phyloP scores from a whole-genome alignment of 805 yeast genomes.

The Candida easanensis region DNA sequence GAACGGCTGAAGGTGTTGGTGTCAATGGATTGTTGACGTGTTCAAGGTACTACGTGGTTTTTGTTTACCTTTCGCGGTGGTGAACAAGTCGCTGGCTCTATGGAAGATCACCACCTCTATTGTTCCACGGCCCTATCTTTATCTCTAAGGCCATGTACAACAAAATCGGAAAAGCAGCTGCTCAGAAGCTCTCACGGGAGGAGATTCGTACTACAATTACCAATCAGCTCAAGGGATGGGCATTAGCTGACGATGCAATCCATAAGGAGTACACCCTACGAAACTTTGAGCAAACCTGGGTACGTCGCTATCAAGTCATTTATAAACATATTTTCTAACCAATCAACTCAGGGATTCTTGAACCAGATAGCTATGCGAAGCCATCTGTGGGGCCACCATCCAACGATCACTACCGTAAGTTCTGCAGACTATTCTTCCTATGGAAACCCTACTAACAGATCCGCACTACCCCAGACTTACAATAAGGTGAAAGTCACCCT shows the following conservation, averaged over 20 bases:
- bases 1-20: neutral
- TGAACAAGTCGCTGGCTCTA: neutral
- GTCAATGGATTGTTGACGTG: neutral
- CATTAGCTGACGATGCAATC: constrained; percentile 18
- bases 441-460: neutral
- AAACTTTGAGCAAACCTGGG: constrained; percentile 64
- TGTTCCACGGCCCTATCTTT: neutral
- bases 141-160: constrained; percentile 34
- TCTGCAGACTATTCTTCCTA: neutral
- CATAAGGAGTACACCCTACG: constrained; percentile 40
- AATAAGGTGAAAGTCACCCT: constrained; percentile 52
- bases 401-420: constrained; percentile 50
- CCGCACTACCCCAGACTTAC: constrained; percentile 41
- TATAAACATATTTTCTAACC: neutral
- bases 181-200: constrained; percentile 27
- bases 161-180: constrained; percentile 31
- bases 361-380: constrained; percentile 55
- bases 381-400: constrained; percentile 65
- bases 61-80: constrained; percentile 11
- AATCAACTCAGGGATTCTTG: constrained; percentile 36
- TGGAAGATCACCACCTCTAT: neutral
- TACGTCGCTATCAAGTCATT: constrained; percentile 17
- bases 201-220: constrained; percentile 25
- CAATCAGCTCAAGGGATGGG: constrained; percentile 28
- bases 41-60: neutral